phyloP scores from a whole-genome alignment of 179 eudicot genomes.

The Silene noctiflora region DNA sequence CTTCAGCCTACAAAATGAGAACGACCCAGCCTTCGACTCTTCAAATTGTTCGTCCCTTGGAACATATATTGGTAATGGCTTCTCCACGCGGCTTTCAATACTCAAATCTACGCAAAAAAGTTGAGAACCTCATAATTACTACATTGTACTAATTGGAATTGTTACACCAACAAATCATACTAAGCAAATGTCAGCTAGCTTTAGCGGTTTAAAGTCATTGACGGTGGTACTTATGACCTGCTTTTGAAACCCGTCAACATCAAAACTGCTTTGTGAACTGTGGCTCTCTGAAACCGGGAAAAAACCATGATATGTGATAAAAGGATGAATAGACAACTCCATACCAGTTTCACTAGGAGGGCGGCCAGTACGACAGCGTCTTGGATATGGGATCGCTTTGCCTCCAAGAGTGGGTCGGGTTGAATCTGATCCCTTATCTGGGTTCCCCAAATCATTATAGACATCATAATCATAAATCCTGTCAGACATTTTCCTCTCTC shows the following conservation, averaged over 20 bases:
- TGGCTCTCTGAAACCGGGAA: too few species aligned
- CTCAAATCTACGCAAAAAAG: constrained; percentile 40
- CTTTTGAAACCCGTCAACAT: too few species aligned
- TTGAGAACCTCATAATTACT: neutral
- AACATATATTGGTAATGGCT: constrained; percentile 80
- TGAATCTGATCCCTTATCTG: constrained; percentile 60
- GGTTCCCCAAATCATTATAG: constrained; percentile 90
- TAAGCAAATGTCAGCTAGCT: too few species aligned
- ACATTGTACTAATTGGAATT: too few species aligned
- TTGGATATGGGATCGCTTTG: constrained; percentile 64
- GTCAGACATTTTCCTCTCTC: constrained; percentile 67
- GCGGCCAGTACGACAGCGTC: constrained; percentile 94
- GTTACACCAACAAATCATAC: too few species aligned
- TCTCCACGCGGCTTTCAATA: constrained; percentile 88
- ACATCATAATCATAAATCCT: constrained; percentile 73
- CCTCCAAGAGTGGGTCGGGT: constrained; percentile 81
- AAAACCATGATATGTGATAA: neutral
- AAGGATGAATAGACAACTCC: constrained; percentile 3
- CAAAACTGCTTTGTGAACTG: too few species aligned
- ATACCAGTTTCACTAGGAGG: constrained; percentile 64
- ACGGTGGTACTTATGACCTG: too few species aligned
- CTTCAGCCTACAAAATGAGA: constrained; percentile 75
- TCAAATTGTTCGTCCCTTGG: constrained; percentile 95
- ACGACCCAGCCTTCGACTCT: constrained; percentile 69
- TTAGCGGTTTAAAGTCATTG: too few species aligned